Evolutionary conservation across 306 rosid species (phyloP), one percentile per base, ranked within the genome.

Genomic region (Cucumis hystrix): DNA sequence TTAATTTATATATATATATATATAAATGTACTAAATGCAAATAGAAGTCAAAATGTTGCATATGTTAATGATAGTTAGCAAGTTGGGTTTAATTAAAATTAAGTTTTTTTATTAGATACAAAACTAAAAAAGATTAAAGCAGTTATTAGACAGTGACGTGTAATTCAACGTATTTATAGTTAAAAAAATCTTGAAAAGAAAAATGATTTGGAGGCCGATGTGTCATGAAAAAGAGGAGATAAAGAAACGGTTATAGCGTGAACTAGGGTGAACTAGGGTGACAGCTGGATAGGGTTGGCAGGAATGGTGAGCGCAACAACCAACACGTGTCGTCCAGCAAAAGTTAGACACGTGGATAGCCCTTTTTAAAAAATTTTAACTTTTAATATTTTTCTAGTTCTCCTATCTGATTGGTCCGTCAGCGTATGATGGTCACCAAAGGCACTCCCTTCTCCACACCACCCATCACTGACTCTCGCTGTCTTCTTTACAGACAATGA

Each of bases 211-310:
- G 76, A 72, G 41, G 61, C 23, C 16, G 60, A 72, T 5, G 76
- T 72, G 76, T 73, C 61, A 18, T 5, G 61, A 33, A 52, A 73
- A 52, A 54, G 61, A 45, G 58, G 1, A 16, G 49, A 33, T 52
- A 54, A 3, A 73, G 63, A 73, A 54, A 73, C 77, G 63, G 77
- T 73, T 73, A 73, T 73, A 30, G 49, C 63, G 77, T 73, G 77
- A 73, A 35, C 16, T 5, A 49, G 45, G 28, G 77, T 73, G 77
- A 73, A 35, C 16, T 5, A 49, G 45, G 28, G 43, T 73, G 77
- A 73, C 77, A 73, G 77, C 77, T 73, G 77, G 77, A 52, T 54
- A 10, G 5, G 63, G 77, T 73, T 73, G 77, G 63, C 77, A 52
- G 49, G 30, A 18, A 73, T 30, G 28, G 62, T 11, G 25, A 17